phyloP scores from a whole-genome alignment of 495 filamentous ascomycete genomes.

The Penicillium malachiteum region DNA sequence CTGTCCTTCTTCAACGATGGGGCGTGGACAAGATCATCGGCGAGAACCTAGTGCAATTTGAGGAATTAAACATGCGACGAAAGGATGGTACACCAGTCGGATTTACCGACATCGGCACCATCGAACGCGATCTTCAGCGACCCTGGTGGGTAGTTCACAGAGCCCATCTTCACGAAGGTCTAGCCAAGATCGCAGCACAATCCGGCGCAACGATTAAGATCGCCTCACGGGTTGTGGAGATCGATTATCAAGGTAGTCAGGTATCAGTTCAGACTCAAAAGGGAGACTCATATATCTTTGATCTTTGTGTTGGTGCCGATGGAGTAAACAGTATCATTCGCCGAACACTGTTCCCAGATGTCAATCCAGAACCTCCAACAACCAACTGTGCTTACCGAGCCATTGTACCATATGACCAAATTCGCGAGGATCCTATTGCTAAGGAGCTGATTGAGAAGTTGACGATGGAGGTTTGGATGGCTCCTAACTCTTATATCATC shows the following conservation, averaged over 20 bases:
- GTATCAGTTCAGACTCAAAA: conserved; percentile 32
- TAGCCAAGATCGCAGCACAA: conserved; percentile 31
- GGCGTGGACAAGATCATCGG: conserved; percentile 37
- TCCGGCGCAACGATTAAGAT: conserved; percentile 34
- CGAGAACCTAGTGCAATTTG: conserved; percentile 33
- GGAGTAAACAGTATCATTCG: conserved; percentile 40
- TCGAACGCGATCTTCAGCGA: conserved; percentile 15
- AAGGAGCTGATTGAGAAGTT: conserved; percentile 32
- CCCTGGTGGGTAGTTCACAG: conserved; percentile 41
- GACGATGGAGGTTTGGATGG: conserved; percentile 49
- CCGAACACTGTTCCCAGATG: conserved; percentile 33
- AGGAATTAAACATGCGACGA: conserved; percentile 39
- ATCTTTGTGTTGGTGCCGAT: conserved; percentile 43
- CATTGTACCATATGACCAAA: conserved; percentile 36
- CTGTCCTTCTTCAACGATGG: conserved; percentile 42
- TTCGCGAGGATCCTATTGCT: conserved; percentile 38
- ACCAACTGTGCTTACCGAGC: conserved; percentile 42
- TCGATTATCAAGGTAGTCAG: conserved; percentile 22
- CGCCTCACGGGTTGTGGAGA: conserved; percentile 27
- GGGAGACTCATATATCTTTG: conserved; percentile 32
- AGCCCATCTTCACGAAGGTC: conserved; percentile 38
- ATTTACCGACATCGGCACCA: conserved; percentile 26
- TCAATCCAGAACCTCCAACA: conserved; percentile 35
- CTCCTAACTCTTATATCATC: conserved; percentile 35
- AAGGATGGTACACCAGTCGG: conserved; percentile 39